Base-by-base conservation (phyloP, 2,329 filamentous ascomycete genomes). In the Colletotrichum costaricense region DNA sequence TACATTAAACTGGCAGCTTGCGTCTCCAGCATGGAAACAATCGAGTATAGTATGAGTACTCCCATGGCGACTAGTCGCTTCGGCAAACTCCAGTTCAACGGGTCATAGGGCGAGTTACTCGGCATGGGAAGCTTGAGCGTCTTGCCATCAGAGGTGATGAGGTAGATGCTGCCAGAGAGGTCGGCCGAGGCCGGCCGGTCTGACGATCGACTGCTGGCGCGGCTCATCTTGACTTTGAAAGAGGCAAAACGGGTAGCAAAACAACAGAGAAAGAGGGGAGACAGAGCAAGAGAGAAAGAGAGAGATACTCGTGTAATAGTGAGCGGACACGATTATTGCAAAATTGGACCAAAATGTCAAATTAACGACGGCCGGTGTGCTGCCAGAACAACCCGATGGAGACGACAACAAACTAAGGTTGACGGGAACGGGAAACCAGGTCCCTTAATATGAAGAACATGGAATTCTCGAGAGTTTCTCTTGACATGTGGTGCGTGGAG, bases 41-140 rank as follows among this genome's bases (percentile, higher is more conserved):
- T 46, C 5, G 75, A 72, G 52, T 77, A 77, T 9, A 78, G 22
- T 19, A 73, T 67, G 38, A 80, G 54, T 3, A 76, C 67, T 33
- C 8, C 9, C 14, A 79, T 38, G 8, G 76, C 75, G 5, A 73
- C 33, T 42, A 75, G 35, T 5, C 77, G 75, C 52, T 76, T 79
- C 5, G 64, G 24, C 26, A 62, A 49, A 46, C 73, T 75, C 79
- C 80, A 82, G 55, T 75, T 78, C 24, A 82, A 69, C 1, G 80
- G 80, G 57, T 82, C 80, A 24, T 72, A 49, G 3, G 73, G 77
- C 14, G 78, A 81, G 8, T 77, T 70, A 60, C 80, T 81, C 4
- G 80, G 80, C 59, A 82, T 80, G 28, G 80, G 81, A 16, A 82
- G 76, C 30, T 75, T 78, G 33, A 82, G 75, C 11, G 78, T 76